Percentiles rank a stretch among this genome's conserved stretches.
Evolutionary conservation across 2,329 filamentous ascomycete genomes (phyloP).

Genomic region (Proliferodiscus dingleyae): DNA sequence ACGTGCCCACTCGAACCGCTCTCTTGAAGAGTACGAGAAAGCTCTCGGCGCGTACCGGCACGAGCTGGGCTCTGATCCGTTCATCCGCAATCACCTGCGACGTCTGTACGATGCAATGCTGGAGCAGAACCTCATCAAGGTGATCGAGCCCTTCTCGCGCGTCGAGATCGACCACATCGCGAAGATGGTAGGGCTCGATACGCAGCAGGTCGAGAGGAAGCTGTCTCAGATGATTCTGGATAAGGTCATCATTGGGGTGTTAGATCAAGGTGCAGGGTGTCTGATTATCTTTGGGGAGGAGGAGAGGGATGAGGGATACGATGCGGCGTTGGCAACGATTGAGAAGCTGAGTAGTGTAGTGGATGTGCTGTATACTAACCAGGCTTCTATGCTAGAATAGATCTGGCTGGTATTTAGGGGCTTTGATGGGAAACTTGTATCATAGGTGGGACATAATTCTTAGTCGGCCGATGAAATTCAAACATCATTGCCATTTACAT

Average conservation of each 20-base stretch:
- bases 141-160: conserved; percentile 96
- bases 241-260: conserved; percentile 95
- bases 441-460: conserved; percentile 24
- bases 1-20: conserved; percentile 89
- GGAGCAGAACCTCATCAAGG: conserved; percentile 99
- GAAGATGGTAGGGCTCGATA: conserved; percentile 95
- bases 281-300: conserved; percentile 97
- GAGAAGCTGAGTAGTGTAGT: conserved; percentile 97
- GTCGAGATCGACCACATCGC: conserved; percentile 97
- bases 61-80: conserved; percentile 89
- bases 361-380: conserved; percentile 95
- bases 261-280: conserved; percentile 96
- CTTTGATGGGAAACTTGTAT: conserved; percentile 23
- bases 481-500: background rate
- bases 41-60: conserved; percentile 86
- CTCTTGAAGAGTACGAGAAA: conserved; percentile 93
- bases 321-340: conserved; percentile 88
- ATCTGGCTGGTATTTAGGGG: background rate
- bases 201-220: conserved; percentile 95
- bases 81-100: conserved; percentile 94
- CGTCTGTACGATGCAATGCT: conserved; percentile 97
- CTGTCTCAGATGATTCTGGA: conserved; percentile 99
- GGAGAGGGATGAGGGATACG: conserved; percentile 87
- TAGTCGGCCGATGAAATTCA: background rate
- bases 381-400: conserved; percentile 91